Base-by-base conservation (phyloP, 306 rosid species). In the Geum urbanum region DNA sequence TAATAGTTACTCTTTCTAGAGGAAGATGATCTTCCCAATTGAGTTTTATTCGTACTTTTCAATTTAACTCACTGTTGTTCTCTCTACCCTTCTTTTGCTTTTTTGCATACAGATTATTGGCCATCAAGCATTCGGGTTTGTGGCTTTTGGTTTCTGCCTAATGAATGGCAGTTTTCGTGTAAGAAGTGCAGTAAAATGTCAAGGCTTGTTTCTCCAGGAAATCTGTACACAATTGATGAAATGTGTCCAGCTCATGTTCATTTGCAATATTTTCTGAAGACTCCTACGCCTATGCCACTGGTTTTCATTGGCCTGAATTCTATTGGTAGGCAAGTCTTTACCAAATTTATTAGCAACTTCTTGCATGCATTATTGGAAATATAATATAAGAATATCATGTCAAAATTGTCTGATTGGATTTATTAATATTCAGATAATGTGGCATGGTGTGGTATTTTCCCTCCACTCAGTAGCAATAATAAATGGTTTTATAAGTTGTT, bases 141-240 rank as follows among this genome's bases (percentile, higher is more conserved):
- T 81, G 97, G 97, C 76, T 91, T 88, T 77, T 91, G 95, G 97
- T 91, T 88, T 73, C 84, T 85, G 62, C 92, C 92, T 18, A 57
- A 47, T 67, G 89, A 88, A 69, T 91, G 95, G 95, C 95, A 91
- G 80, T 83, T 84, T 75, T 83, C 97, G 60, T 91, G 97, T 80
- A 75, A 71, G 80, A 72, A 73, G 73, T 91, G 97, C 74, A 54
- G 82, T 68, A 86, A 86, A 78, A 69, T 82, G 58, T 76, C 80
- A 46, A 64, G 61, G 6, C 74, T 47, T 76, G 72, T 67, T 70
- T 78, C 81, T 51, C 74, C 85, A 58, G 70, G 69, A 70, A 50
- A 74, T 70, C 76, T 64, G 67, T 41, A 59, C 62, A 75, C 59
- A 69, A 79, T 53, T 69, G 78, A 74, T 41, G 74, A 78, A 59